Conservation (phyloP, 169 alveolate genomes). For the Cryptosporidium viatorum region DNA sequence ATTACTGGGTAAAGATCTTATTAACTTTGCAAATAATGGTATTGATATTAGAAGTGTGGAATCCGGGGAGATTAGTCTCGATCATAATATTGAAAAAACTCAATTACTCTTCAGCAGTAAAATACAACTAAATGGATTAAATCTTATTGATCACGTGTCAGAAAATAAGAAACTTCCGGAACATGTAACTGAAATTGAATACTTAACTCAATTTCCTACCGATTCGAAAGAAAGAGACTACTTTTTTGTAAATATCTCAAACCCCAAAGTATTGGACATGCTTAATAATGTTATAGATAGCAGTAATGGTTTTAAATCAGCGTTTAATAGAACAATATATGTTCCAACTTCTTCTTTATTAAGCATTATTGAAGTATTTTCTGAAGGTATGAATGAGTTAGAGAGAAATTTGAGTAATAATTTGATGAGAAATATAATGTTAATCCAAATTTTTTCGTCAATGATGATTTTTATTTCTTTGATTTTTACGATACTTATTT, state of each 20-base stretch:
- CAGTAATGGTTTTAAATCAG: background rate
- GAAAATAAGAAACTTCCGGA: background rate
- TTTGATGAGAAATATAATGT: background rate
- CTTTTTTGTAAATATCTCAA: background rate
- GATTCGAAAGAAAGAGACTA: background rate
- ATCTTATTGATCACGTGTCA: background rate
- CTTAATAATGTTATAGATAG: background rate
- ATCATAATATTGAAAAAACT: background rate
- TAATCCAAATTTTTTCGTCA: slow-evolving; percentile 8
- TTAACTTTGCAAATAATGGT: background rate
- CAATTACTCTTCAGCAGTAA: background rate
- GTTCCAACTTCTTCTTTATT: slow-evolving; percentile 57
- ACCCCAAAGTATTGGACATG: background rate
- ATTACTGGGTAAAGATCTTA: background rate
- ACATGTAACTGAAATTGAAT: no score
- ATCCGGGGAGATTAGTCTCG: background rate
- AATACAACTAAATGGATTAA: background rate
- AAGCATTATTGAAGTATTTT: slow-evolving; percentile 45
- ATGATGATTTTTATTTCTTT: background rate
- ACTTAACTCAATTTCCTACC: background rate
- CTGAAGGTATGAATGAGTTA: slow-evolving; percentile 57
- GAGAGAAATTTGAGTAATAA: slow-evolving; percentile 26
- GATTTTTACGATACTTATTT: background rate
- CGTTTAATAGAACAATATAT: slow-evolving; percentile 54
- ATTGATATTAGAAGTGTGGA: background rate